Base-by-base conservation (phyloP, 768 basidiomycete species). In the Lentinula edodes region DNA sequence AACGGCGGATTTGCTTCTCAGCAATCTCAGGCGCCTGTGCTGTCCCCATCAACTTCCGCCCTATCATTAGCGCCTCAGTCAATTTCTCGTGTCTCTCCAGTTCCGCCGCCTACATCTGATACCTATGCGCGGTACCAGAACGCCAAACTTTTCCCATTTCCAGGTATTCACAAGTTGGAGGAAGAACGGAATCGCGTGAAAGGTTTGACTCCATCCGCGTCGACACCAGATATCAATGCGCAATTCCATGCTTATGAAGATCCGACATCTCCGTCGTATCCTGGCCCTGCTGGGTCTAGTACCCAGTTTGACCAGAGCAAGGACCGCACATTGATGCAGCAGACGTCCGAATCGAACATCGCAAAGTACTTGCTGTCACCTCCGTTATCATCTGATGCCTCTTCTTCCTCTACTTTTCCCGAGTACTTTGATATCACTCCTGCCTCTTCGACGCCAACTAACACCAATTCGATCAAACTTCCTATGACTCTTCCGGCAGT, bases 121-220 rank as follows among this genome's bases (percentile, higher is more conserved):
- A 91, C 93, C 73, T 73, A 87, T 70, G 78, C 80, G 34, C 91
- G 81, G 73, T 95, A 90, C 73, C 85, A 85, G 64, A 83, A 86
- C 65, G 76, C 83, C 34, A 98, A 98, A 71, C 78, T 97, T 39
- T 90, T 89, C 73, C 93, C 95, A 1, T 95, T 96, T 81, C 93
- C 92, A 28, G 93, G 92, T 41, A 88, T 94, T 72, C 82, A 87
- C 68, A 83, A 84, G 66, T 77, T 94, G 41, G 90, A 90, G 70
- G 87, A 90, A 69, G 85, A 78, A 46, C 54, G 61, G 15, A 57
- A 62, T 43, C 48, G 55, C 23, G 61, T 53, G 7, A 58, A 62
- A 43, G 61, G 61, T 5, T 45, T 61, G n/a, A 48, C 39, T 13
- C 39, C 55, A 1, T 81, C 80, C 2, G 74, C 78, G 7, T 81